Conservation (phyloP, 306 rosid genomes). For the Prunus campanulata region DNA sequence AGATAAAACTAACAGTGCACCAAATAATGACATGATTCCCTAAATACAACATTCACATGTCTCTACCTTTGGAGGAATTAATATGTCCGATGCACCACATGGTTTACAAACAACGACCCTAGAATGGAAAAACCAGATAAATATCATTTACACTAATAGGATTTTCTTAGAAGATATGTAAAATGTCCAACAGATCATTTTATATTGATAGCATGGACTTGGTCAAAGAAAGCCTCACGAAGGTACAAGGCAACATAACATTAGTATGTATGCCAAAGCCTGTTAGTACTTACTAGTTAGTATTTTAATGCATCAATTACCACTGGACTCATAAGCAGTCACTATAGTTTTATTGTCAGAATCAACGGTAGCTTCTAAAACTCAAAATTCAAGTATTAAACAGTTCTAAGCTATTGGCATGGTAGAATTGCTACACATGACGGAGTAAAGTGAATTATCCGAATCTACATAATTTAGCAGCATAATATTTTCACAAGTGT, state of each 20-base stretch:
- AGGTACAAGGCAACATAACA: neutral
- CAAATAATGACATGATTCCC: neutral
- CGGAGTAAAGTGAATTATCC: neutral
- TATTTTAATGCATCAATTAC: conserved; percentile 4
- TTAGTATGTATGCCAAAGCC: neutral
- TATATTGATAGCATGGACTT: neutral
- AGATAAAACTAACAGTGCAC: conserved; percentile 7
- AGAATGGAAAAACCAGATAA: neutral
- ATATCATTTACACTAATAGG: neutral
- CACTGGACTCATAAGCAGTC: neutral
- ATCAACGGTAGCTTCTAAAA: neutral
- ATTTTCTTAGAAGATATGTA: neutral
- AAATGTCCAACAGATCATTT: neutral
- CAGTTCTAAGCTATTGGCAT: neutral
- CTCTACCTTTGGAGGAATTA: neutral
- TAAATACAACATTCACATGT: neutral
- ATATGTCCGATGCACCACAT: neutral
- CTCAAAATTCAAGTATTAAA: neutral
- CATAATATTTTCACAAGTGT: neutral
- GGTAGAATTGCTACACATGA: neutral
- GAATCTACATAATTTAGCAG: neutral
- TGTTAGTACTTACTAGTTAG: neutral
- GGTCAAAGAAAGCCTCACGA: neutral
- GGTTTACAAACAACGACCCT: neutral
- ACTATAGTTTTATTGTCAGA: neutral